A percentile compares a stretch with the other conserved stretches of the same genome.
Conservation (phyloP, 306 rosid species). For the Prunus mume region DNA sequence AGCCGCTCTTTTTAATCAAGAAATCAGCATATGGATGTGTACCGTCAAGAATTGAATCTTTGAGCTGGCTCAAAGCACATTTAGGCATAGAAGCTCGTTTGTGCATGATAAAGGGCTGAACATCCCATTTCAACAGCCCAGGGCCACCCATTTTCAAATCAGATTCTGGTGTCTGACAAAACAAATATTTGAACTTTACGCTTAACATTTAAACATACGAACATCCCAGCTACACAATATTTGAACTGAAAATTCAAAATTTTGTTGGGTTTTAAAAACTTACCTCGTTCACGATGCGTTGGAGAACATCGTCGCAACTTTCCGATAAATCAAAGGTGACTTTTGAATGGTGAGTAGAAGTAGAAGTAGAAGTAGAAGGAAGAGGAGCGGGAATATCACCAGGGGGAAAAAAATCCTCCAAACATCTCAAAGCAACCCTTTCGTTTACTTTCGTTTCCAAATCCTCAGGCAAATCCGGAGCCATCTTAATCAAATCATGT, state of each 20-base stretch:
- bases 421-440: slow-evolving; percentile 58
- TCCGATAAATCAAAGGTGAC: slow-evolving; percentile 43
- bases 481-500: slow-evolving; percentile 44
- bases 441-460: slow-evolving; percentile 43
- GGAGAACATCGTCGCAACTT: slow-evolving; percentile 47
- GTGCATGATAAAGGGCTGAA: slow-evolving; percentile 38
- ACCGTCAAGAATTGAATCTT: slow-evolving; percentile 57
- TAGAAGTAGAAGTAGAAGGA: slow-evolving; percentile 29
- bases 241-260: neutral
- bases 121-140: slow-evolving; percentile 42
- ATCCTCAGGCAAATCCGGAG: slow-evolving; percentile 34
- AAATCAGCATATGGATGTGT: slow-evolving; percentile 49
- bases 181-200: slow-evolving; percentile 7
- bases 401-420: slow-evolving; percentile 49
- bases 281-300: slow-evolving; percentile 47
- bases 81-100: slow-evolving; percentile 47
- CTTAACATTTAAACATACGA: slow-evolving; percentile 4
- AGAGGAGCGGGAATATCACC: slow-evolving; percentile 13
- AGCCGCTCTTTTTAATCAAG: slow-evolving; percentile 51
- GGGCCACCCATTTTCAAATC: slow-evolving; percentile 31
- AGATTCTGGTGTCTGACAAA: slow-evolving; percentile 40
- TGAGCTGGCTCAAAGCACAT: slow-evolving; percentile 57
- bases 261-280: neutral
- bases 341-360: slow-evolving; percentile 35
- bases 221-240: neutral